Evolutionary conservation across 176 grass and related monocot genomes (phyloP).

Genomic region (Tillandsia leiboldiana): DNA sequence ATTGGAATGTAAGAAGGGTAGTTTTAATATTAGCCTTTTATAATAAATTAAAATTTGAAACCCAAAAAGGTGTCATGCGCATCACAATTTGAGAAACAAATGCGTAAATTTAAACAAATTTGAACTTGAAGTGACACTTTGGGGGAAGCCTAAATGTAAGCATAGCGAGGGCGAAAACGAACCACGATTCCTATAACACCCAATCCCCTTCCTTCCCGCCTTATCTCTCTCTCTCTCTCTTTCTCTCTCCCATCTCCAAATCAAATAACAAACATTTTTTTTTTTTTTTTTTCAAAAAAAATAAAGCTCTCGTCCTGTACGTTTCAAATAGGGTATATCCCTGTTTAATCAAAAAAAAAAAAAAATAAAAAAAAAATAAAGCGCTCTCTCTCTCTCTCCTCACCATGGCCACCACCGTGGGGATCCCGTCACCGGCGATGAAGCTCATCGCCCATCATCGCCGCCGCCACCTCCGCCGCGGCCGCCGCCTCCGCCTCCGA

Average conservation of each 20-base stretch:
- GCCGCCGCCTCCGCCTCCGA: conserved; percentile 18
- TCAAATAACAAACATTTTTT: background rate
- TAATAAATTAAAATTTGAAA: no score
- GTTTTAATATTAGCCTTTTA: no score
- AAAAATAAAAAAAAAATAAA: background rate
- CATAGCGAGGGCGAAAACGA: no score
- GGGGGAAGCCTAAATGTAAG: no score
- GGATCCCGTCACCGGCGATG: conserved; percentile 21
- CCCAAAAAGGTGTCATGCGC: no score
- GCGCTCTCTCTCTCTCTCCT: background rate
- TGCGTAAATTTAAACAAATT: no score
- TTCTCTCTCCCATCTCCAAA: background rate
- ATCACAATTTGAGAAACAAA: no score
- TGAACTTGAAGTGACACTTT: no score
- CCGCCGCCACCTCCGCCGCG: background rate
- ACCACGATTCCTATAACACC: no score
- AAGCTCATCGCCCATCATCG: conserved; percentile 17
- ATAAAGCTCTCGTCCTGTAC: background rate
- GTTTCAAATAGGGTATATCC: no score
- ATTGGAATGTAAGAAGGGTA: no score
- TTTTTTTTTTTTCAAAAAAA: background rate
- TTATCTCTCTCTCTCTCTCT: conserved; percentile 9
- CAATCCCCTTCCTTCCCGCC: conserved; percentile 20
- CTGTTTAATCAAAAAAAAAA: no score
- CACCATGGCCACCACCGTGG: conserved; percentile 11